Conservation (phyloP, 768 basidiomycete species). For the Cystobasidium tubakii region DNA sequence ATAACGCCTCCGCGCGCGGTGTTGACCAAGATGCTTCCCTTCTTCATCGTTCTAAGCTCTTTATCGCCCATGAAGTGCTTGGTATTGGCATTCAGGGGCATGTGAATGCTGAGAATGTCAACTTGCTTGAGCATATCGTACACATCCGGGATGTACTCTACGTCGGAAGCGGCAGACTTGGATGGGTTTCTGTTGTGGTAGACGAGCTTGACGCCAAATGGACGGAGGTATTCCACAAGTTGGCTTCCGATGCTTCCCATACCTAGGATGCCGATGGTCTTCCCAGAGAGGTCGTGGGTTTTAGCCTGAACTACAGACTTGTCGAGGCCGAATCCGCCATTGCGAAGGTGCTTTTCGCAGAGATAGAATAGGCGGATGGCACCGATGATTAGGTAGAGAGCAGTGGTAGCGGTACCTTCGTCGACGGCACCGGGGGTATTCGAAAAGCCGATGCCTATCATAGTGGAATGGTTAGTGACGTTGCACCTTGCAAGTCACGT, state of each 20-base stretch:
- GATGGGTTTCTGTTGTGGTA: constrained; percentile 58
- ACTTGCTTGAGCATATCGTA: constrained; percentile 62
- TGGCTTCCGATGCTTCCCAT: constrained; percentile 57
- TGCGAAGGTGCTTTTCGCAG: constrained; percentile 55
- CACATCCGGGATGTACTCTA: constrained; percentile 59
- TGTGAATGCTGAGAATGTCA: constrained; percentile 79
- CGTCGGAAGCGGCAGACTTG: constrained; percentile 24
- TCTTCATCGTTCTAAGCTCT: constrained; percentile 43
- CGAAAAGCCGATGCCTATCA: constrained; percentile 55
- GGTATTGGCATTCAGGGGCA: constrained; percentile 68
- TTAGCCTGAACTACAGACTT: constrained; percentile 16
- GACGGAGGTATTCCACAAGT: constrained; percentile 54
- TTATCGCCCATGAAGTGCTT: constrained; percentile 38
- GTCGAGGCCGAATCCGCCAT: constrained; percentile 46
- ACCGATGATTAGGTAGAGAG: constrained; percentile 73
- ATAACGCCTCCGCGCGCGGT: constrained; percentile 71
- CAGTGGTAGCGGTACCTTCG: constrained; percentile 84
- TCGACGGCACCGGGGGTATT: constrained; percentile 87
- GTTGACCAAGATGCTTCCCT: constrained; percentile 42
- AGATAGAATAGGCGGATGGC: constrained; percentile 66
- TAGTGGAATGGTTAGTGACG: no score
- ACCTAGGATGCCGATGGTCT: constrained; percentile 42
- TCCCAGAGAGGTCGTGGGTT: constrained; percentile 24
- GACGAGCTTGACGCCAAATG: constrained; percentile 82
- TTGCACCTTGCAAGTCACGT: no score